Evolutionary conservation across 2,329 filamentous ascomycete genomes (phyloP), one percentile per base, ranked within the genome.

Genomic region (Chrysosporium queenslandicum): DNA sequence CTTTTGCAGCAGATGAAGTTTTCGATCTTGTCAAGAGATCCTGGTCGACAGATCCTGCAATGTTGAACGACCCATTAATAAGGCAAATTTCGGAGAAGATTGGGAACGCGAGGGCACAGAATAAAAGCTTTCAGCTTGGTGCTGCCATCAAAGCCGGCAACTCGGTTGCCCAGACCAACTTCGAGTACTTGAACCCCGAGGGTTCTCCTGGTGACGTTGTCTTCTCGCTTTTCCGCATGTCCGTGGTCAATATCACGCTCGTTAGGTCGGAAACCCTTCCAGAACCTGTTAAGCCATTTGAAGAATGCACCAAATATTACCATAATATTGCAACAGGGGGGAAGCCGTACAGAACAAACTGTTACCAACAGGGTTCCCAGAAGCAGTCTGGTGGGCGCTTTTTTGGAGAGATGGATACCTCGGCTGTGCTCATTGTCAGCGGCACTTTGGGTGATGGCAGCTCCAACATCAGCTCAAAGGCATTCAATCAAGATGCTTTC

Each of bases 221-320:
- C 3, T 55, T 41, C 41, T 55, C 54, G 6, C 9, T 53, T 16
- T 47, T 55, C 23, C 45, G 54, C 2, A 51, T 55, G 9, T 55
- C 54, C 16, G 20, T 50, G 18, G 50, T 53, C 18, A 55, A 53
- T 29, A 55, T 55, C 21, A 53, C 46, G 11, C 45, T 53, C 21
- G 30, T 55, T 42, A 39, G 54, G 4, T 55, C 54, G 27, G 54
- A 55, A 36, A 55, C 54, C 2, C 54, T 55, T 14, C 50, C 54
- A 4, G 46, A 53, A 14, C 54, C 54, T 12, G 54, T 55, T 18
- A 53, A 53, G 14, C 54, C 54, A 14, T 21, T 53, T 9, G 50
- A 53, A 27, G 14, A 43, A 11, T 55, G 54, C 27, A 42, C 50
- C 16, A 49, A 30, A 11, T 55, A 42, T 45, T 55, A 46, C 21